Base-by-base conservation (phyloP, 2,329 filamentous ascomycete genomes). In the Trichophyton rubrum region DNA sequence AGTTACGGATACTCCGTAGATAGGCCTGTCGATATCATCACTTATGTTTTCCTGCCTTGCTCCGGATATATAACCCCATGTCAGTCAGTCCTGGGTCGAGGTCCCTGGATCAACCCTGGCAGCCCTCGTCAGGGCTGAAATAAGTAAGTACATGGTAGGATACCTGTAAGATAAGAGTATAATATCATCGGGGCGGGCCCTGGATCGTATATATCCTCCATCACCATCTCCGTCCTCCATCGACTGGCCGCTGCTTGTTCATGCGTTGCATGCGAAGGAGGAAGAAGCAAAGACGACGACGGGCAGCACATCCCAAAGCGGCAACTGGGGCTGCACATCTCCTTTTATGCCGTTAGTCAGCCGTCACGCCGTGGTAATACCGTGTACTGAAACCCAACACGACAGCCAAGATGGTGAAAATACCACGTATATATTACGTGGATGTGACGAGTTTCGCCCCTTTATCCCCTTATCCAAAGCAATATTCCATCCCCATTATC, bases 21-120 rank as follows among this genome's bases (percentile, higher is more conserved):
- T 38, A 13, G 9, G 33, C 9, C 11, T 11, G 17, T 24, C 17
- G 7, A 8, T 33, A 24, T 3, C n/a, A n/a, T n/a, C n/a, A n/a
- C 2, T 24, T 3, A 33, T n/a, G n/a, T 35, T 4, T 20, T 6
- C 15, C 51, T 55, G 24, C 22, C 51, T 55, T 55, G 51, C 51
- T 55, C 51, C 51, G 51, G 51, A 55, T 27, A 55, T 55, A 30
- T 43, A 55, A 13, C 24, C 51, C 51, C 51, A 55, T 55, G 51
- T n/a, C n/a, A 22, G 27, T 53, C 7, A 22, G 27, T 53, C 7
- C 22, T 24, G 9, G 9, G 22, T 35, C 51, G 22, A 35, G 27
- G 51, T 35, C 30, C 40, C 24, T 55, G 51, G 51, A 27, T 38
- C 9, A 27, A 55, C 33, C 51, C 51, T 35, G 51, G 45, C 45